These are phyloP conservation scores for Cryptococcus deneoformans DNA, from an alignment of 1,284 basidiomycete species.

Conservation along the genomic window DNA sequence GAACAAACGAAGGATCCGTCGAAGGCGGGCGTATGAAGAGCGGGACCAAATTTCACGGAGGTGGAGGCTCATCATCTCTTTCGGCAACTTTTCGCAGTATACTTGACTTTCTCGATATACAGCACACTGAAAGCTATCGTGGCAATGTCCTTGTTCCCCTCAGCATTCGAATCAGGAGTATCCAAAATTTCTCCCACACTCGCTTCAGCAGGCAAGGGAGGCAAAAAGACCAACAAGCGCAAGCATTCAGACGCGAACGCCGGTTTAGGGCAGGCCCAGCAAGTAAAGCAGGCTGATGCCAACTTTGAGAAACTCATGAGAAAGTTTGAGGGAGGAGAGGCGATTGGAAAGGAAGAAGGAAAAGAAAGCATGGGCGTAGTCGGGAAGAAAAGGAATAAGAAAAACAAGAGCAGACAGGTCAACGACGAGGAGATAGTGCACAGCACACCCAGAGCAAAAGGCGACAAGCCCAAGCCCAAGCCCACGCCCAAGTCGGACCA, in stretches of 20 bases:
- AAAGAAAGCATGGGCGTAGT: conserved; percentile 10
- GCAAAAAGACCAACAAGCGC: conserved; percentile 55
- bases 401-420: neutral
- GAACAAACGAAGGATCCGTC: neutral
- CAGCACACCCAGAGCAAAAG: neutral
- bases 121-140: neutral
- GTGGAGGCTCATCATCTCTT: conserved; percentile 1
- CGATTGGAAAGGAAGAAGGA: conserved; percentile 18
- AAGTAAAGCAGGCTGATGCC: conserved; percentile 53
- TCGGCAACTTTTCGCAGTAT: neutral
- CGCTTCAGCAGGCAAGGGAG: neutral
- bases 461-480: too few relatives aligned
- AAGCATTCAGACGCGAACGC: conserved; percentile 54
- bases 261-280: conserved; percentile 49
- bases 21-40: neutral
- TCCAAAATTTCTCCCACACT: conserved; percentile 9
- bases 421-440: conserved; percentile 3
- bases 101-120: too few relatives aligned
- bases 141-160: conserved; percentile 43
- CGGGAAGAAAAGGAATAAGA: conserved; percentile 4
- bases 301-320: conserved; percentile 77
- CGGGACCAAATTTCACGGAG: conserved; percentile 14
- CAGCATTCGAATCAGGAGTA: conserved; percentile 31
- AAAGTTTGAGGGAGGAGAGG: conserved; percentile 51
- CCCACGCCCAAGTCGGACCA: too few relatives aligned